Base-by-base conservation (phyloP, 805 yeast species). In the Kodamaea laetipori region DNA sequence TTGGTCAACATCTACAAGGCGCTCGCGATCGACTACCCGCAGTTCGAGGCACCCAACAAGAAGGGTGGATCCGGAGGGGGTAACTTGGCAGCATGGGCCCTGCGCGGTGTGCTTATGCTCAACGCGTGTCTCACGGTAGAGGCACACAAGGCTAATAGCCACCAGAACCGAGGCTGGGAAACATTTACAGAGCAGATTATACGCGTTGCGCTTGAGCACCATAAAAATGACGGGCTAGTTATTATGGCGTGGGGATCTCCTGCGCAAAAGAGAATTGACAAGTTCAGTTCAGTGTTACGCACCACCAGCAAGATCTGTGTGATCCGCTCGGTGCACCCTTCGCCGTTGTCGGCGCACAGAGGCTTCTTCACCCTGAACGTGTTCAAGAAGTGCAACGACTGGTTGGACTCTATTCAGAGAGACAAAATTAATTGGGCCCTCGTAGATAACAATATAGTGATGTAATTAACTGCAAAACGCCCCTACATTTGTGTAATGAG, bases 141-240 rank as follows among this genome's bases (percentile, higher is more conserved):
- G 46, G 96, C 96, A 0, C 97, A 92, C 58, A 80, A 82, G 56
- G 96, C 99, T 8, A 89, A 90, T 56, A 89, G 97, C 9, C 99
- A 94, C 59, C 80, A 97, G 0, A 80, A 81, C 25, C 73, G 74
- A 52, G 99, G 99, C 0, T 94, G 99, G 99, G 97, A 90, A 56
- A 70, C 68, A 26, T 90, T 94, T 60, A 94, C 99, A 0, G 87
- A 80, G 55, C 73, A 78, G 24, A 89, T 82, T 1, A 76, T 94
- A 10, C 66, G 72, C 28, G 54, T 67, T 1, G 73, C 84, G 27
- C 65, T 83, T 7, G 58, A 71, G 11, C 74, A 73, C 51, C 80
- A 81, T 35, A 54, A 63, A 10, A 34, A 46, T 3, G 43, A 45
- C 13, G 89, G 88, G 1, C 70, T 89, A 18, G 86, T 82, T 2